These are phyloP conservation scores for Eustoma russellianum DNA, from an alignment of 257 asterid genomes.

Conservation along the genomic window DNA sequence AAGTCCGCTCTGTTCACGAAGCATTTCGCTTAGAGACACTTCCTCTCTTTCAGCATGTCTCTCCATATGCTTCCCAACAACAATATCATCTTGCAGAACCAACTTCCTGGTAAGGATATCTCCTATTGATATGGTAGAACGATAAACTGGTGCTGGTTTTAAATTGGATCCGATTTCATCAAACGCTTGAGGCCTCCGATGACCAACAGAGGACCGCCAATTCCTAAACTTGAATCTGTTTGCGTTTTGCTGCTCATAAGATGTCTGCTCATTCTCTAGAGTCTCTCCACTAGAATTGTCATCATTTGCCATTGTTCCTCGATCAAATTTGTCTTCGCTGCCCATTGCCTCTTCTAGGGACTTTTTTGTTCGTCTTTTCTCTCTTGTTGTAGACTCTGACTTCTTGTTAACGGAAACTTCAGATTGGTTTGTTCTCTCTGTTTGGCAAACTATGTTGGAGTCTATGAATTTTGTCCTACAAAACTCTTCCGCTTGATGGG, in stretches of 20 bases:
- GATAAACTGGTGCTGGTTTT: constrained; percentile 24
- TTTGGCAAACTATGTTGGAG: constrained; percentile 10
- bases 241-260: constrained; percentile 15
- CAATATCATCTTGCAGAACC: constrained; percentile 38
- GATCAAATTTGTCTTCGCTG: constrained; percentile 17
- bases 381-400: constrained; percentile 25
- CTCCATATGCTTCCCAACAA: constrained; percentile 38
- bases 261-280: constrained; percentile 12
- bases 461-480: constrained; percentile 65
- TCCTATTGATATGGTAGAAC: constrained; percentile 54
- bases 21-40: constrained; percentile 79
- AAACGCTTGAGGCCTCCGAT: constrained; percentile 18
- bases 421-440: constrained; percentile 16
- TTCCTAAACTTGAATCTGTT: constrained; percentile 44
- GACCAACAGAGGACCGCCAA: constrained; percentile 24
- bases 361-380: constrained; percentile 19
- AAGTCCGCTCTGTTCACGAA: constrained; percentile 60
- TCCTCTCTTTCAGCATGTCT: constrained; percentile 36
- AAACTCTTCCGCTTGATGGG: constrained; percentile 42
- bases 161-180: constrained; percentile 16
- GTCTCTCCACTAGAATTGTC: constrained; percentile 18
- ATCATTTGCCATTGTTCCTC: constrained; percentile 5
- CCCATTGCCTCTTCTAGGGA: constrained; percentile 25
- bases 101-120: constrained; percentile 46
- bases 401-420: constrained; percentile 44